Conservation (phyloP, 495 filamentous ascomycete genomes). For the Talaromyces nanjingensis region DNA sequence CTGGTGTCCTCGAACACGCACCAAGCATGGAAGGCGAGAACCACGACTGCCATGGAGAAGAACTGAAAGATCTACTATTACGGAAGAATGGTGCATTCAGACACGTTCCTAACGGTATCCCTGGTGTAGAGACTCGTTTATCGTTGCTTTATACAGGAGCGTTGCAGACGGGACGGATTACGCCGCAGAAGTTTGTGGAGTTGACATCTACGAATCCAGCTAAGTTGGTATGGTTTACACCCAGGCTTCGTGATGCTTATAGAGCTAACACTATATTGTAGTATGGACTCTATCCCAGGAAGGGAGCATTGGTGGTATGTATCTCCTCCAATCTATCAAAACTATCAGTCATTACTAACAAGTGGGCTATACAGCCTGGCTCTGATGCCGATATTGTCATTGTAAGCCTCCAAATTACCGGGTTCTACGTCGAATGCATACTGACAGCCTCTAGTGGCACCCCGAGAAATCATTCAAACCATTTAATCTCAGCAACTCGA, state of each 20-base stretch:
- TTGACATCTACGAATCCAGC: constrained; percentile 50
- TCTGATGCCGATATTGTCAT: constrained; percentile 43
- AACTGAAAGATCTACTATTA: not conserved
- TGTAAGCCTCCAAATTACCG: constrained; percentile 23
- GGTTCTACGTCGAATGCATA: constrained; percentile 7
- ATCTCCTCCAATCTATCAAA: no score
- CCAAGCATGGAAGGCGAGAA: not conserved
- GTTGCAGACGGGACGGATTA: constrained; percentile 28
- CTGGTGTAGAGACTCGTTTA: constrained; percentile 52
- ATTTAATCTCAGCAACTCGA: not conserved
- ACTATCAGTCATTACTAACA: no score
- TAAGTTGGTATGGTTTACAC: constrained; percentile 42
- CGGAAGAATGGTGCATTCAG: constrained; percentile 20
- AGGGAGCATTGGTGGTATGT: not conserved
- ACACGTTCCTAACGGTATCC: constrained; percentile 49
- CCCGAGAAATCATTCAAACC: not conserved
- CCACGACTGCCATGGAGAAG: not conserved
- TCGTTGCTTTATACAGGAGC: constrained; percentile 14
- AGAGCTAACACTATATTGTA: no score
- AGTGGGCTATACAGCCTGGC: constrained; percentile 48
- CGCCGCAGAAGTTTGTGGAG: constrained; percentile 50
- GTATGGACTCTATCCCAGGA: not conserved
- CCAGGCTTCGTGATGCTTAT: no score
- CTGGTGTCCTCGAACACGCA: constrained; percentile 12
- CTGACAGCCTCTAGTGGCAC: constrained; percentile 46